Evolutionary conservation across 1,139 yeast species (phyloP), one percentile per base, ranked within the genome.

Genomic region (Martiniozyma asiatica): DNA sequence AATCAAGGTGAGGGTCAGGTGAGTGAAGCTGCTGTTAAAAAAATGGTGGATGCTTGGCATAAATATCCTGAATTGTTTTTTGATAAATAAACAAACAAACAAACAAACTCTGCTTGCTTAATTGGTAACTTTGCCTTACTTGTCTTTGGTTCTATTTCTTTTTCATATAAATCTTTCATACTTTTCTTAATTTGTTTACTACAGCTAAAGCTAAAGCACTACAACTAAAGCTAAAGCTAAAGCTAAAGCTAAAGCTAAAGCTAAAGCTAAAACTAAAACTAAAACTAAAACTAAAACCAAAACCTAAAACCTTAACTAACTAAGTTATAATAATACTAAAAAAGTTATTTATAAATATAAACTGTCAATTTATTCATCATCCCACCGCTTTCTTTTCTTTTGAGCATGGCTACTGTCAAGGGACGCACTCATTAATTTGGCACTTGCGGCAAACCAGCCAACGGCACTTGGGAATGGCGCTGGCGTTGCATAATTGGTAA

Each of bases 401-500:
- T 40, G 39, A 25, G 38, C 43, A 19, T 32, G 25, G 10, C 37
- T 34, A 10, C 42, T 27, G 30, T 44, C 47, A 16, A 51, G 30
- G 4, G 53, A 34, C n/a, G 56, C 57, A 35, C 51, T 48, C 17
- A 37, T 43, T 20, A 55, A 28, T 36, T 38, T 42, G 25, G 34
- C 35, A 33, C 52, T 44, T 6, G 63, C 58, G 13, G 56, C 48
- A 45, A 68, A 65, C 66, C 69, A 63, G 14, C 71, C 68, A 30
- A 68, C 68, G 6, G 46, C 67, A 13, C 73, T 64, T 8, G 92
- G 92, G 46, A 65, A 63, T 8, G 75, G 72, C 12, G 79, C 84
- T 3, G 73, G 71, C 2, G 74, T 50, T 1, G 92, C 94, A 47
- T 64, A 66, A 53, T 82, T 82, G 28, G 65, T 59, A 28, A 60